Evolutionary conservation across 2,329 filamentous ascomycete genomes (phyloP), one percentile per base, ranked within the genome.

Genomic region (Sporothrix euskadiensis): DNA sequence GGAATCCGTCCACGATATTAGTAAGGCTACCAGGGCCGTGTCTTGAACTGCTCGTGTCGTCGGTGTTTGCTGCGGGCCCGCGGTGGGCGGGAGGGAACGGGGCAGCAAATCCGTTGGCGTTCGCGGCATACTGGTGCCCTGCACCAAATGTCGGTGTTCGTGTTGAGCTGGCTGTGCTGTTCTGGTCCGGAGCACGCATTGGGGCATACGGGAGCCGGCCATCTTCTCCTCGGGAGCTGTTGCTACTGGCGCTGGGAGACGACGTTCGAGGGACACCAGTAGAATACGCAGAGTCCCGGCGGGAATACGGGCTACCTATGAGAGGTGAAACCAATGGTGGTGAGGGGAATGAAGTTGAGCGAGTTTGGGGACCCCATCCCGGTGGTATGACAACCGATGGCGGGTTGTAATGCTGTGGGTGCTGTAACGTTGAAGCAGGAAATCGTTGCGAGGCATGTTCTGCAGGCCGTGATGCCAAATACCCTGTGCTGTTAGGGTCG

Each of bases 271-370:
- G 70, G 2, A 56, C 47, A 6, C 39, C 44, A 6, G 57, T n/a
- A 9, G 71, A 66, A 56, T 54, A 56, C 6, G 32, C 59, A 2
- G 69, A 71, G 26, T 69, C 72, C 30, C 69, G n/a, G 19, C 69
- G 68, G 1, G 49, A 47, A 49, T 59, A 61, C 1, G 72, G 39
- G 8, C 65, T 68, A 10, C 66, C 61, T 19, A 26, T 22, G 7
- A 32, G 22, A 14, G 71, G 73, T n/a, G 70, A 74, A 1, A 59
- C 30, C 14, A 71, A 19, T 1, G 59, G 65, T 1, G 66, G 71
- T 0, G 71, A 74, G 6, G 71, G 71, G 44, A 72, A 72, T 1
- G 71, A 39, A 35, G 70, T 6, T 22, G 56, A n/a, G 12, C 66
- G 72, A 49, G 8, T 6, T 26, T 61, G 54, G 6, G 71, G 30